phyloP scores from a whole-genome alignment of 2,329 filamentous ascomycete species.

The Ophiostoma australiae region DNA sequence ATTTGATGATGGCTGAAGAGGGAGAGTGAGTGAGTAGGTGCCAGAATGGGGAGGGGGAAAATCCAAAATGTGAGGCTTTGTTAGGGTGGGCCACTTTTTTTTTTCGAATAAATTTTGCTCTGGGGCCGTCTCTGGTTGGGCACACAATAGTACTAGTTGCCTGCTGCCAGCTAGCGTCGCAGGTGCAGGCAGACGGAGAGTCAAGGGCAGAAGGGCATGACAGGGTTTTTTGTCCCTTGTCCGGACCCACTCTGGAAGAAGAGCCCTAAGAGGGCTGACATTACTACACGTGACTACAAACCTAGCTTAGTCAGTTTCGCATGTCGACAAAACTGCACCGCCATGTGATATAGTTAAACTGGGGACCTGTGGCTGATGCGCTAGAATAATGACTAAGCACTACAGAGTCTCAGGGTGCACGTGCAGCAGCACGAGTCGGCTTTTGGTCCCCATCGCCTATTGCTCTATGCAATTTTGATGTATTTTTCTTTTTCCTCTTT shows the following conservation, averaged over 20 bases:
- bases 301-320: background rate
- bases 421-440: constrained; percentile 9
- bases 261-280: constrained; percentile 24
- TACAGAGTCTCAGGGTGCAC: background rate
- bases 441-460: background rate
- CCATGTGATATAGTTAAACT: background rate
- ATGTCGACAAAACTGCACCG: background rate
- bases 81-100: constrained; percentile 23
- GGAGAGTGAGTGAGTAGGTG: constrained; percentile 14
- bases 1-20: constrained; percentile 25
- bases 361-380: constrained; percentile 1
- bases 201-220: background rate
- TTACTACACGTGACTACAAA: constrained; percentile 11
- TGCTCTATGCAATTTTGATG: background rate
- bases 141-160: constrained; percentile 11
- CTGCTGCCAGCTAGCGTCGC: background rate
- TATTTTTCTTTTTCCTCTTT: constrained; percentile 3
- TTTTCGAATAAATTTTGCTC: constrained; percentile 18
- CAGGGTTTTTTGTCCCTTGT: constrained; percentile 4
- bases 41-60: constrained; percentile 19
- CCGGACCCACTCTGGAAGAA: constrained; percentile 3
- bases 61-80: constrained; percentile 25
- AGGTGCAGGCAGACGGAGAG: background rate
- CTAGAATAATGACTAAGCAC: constrained; percentile 1
- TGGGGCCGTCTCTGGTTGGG: background rate